A percentile compares a stretch with the other conserved stretches of the same genome.
Evolutionary conservation across 805 yeast genomes (phyloP).

Genomic region (Starmerella sp.): DNA sequence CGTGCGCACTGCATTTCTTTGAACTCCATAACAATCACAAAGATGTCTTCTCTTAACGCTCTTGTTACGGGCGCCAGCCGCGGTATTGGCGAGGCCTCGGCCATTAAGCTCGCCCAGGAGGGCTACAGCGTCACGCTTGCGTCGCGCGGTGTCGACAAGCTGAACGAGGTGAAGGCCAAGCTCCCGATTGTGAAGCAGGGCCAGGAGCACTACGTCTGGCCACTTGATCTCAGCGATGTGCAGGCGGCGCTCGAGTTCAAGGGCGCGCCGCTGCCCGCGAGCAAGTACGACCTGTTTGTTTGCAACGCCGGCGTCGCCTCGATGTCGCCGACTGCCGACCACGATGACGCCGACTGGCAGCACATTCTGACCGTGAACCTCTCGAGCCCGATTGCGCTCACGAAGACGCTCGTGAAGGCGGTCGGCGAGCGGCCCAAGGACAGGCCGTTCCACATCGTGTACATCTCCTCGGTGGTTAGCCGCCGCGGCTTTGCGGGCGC

Average conservation of each 20-base stretch:
- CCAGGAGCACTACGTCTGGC: constrained; percentile 15
- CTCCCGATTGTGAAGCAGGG: constrained; percentile 10
- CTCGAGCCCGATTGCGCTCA: constrained; percentile 46
- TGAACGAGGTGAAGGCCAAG: constrained; percentile 27
- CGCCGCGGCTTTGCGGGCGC: constrained; percentile 39
- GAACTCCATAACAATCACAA: too few species aligned
- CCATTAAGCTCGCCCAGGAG: constrained; percentile 36
- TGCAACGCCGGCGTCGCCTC: constrained; percentile 53
- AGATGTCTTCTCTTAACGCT: too few species aligned
- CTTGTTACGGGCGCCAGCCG: constrained; percentile 55
- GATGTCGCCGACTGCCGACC: constrained; percentile 38
- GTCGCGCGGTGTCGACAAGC: constrained; percentile 36
- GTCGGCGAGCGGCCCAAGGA: constrained; percentile 28
- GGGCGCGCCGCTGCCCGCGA: constrained; percentile 33
- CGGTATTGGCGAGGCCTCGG: constrained; percentile 56
- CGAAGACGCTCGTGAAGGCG: constrained; percentile 40
- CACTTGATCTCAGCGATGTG: constrained; percentile 14
- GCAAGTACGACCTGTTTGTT: constrained; percentile 23
- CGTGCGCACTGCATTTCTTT: too few species aligned
- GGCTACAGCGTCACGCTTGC: constrained; percentile 46
- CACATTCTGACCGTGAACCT: constrained; percentile 46
- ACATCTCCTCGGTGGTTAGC: constrained; percentile 54
- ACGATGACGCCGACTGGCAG: constrained; percentile 34
- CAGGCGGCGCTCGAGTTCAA: neutral
- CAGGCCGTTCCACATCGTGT: constrained; percentile 35